Percentiles rank a stretch among this genome's conserved stretches.
These are phyloP conservation scores for Protomyces lactucae-debilis DNA, from an alignment of 1,139 yeast genomes.

Conservation along the genomic window DNA sequence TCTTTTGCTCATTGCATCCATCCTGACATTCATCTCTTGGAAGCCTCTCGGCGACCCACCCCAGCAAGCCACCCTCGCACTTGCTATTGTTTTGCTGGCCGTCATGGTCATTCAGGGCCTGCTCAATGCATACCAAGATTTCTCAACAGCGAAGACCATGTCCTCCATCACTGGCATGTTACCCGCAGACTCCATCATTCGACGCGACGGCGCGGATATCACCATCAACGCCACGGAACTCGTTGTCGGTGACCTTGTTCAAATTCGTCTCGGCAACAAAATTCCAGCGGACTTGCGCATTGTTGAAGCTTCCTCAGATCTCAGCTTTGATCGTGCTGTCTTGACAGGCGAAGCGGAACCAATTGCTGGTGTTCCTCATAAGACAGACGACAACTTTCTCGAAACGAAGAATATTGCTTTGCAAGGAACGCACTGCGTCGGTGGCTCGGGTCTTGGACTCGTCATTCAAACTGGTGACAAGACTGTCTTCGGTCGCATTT, in stretches of 20 bases:
- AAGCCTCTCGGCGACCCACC: constrained; percentile 54
- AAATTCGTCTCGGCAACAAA: constrained; percentile 73
- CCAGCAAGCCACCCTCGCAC: constrained; percentile 46
- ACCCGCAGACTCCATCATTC: constrained; percentile 54
- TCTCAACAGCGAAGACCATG: constrained; percentile 49
- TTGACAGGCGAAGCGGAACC: constrained; percentile 53
- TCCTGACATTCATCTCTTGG: constrained; percentile 49
- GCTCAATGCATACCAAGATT: constrained; percentile 51
- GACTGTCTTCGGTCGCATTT: constrained; percentile 52
- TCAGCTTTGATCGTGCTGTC: constrained; percentile 54
- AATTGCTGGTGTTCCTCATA: constrained; percentile 38
- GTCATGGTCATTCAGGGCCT: constrained; percentile 49
- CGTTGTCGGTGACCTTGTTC: constrained; percentile 76
- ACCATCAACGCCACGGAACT: constrained; percentile 64
- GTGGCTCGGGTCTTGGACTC: constrained; percentile 49
- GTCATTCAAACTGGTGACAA: constrained; percentile 47
- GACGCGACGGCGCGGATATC: constrained; percentile 59
- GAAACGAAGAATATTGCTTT: constrained; percentile 48
- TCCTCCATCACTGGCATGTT: constrained; percentile 48
- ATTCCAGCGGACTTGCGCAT: constrained; percentile 91
- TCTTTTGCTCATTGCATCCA: constrained; percentile 46
- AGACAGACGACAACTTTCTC: constrained; percentile 42
- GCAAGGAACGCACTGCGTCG: constrained; percentile 50
- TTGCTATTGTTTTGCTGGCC: constrained; percentile 46
- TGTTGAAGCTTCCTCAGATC: constrained; percentile 78